Evolutionary conservation across 768 basidiomycete genomes (phyloP), one percentile per base, ranked within the genome.

Genomic region (Trametes maxima): DNA sequence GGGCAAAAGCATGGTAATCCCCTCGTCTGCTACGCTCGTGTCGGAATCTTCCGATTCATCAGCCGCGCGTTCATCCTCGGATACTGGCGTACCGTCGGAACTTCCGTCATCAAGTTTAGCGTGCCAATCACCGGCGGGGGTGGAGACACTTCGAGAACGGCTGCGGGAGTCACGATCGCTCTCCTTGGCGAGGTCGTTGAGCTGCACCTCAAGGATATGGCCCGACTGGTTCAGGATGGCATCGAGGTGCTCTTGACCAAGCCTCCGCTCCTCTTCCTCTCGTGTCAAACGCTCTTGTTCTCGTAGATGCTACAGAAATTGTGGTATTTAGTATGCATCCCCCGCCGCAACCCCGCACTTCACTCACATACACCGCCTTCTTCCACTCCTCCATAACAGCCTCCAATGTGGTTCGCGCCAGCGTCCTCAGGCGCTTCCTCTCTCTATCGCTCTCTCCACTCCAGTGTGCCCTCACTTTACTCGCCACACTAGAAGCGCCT

Each of bases 221-320:
- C 91, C 91, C 37, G 93, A 95, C 68, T 95, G 90, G 73, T 94
- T 85, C 47, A 98, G 78, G 64, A 98, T 92, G 4, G 89, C 92
- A 72, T 95, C 91, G 21, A 98, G 80, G 74, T 97, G 95, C 64
- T 88, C 86, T 62, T 89, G 89, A 0, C 95, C 93, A 5, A 87
- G 80, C 35, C 85, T 81, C 64, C 86, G 80, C 72, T 95, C 90
- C 73, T 97, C 94, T 17, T 80, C 88, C 69, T 91, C 90, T 13
- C 79, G 76, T 53, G 78, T 80, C 43, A 82, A 76, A 37, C 88
- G 78, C 62, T 86, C 81, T 67, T 87, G 82, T 60, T 91, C 87
- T 4, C 90, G 85, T 17, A 94, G 82, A 74, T 92, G 85, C 90
- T 92, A 63, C 17, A 54, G 46, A 6, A 19, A n/a, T 22, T 17